A percentile compares a stretch with the other conserved stretches of the same genome.
These are phyloP conservation scores for Suhomyces pyralidae DNA, from an alignment of 805 yeast genomes.

Conservation along the genomic window DNA sequence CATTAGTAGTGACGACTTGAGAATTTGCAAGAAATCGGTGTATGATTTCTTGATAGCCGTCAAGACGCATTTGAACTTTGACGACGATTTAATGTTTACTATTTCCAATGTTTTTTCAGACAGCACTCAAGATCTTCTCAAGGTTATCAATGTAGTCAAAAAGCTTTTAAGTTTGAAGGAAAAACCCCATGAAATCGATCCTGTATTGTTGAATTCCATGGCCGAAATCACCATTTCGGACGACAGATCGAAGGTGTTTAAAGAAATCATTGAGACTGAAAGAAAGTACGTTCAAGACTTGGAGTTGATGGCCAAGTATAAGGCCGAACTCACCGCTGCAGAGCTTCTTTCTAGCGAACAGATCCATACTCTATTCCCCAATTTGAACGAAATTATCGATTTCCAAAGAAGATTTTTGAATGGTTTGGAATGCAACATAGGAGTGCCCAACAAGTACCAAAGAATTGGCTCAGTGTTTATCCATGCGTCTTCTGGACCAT, in stretches of 20 bases:
- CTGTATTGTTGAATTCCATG: conserved; percentile 6
- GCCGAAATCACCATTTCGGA: conserved; percentile 40
- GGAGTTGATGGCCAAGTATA: conserved; percentile 68
- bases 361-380: conserved; percentile 80
- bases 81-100: conserved; percentile 82
- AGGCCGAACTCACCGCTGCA: conserved; percentile 60
- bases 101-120: conserved; percentile 86
- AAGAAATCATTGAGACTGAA: conserved; percentile 85
- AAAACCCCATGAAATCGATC: not conserved
- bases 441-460: conserved; percentile 70
- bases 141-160: conserved; percentile 70
- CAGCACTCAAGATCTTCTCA: conserved; percentile 71
- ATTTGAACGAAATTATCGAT: conserved; percentile 77
- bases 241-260: conserved; percentile 71
- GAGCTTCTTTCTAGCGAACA: conserved; percentile 76
- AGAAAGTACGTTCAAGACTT: conserved; percentile 90
- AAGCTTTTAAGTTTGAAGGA: conserved; percentile 39
- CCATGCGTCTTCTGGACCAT: conserved; percentile 75
- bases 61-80: conserved; percentile 66
- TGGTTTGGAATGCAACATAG: conserved; percentile 84
- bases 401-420: conserved; percentile 86
- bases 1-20: conserved; percentile 74
- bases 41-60: conserved; percentile 89
- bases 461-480: conserved; percentile 86
- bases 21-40: conserved; percentile 82